Conservation (phyloP, 1,284 basidiomycete genomes). For the Meripilus lineatus region DNA sequence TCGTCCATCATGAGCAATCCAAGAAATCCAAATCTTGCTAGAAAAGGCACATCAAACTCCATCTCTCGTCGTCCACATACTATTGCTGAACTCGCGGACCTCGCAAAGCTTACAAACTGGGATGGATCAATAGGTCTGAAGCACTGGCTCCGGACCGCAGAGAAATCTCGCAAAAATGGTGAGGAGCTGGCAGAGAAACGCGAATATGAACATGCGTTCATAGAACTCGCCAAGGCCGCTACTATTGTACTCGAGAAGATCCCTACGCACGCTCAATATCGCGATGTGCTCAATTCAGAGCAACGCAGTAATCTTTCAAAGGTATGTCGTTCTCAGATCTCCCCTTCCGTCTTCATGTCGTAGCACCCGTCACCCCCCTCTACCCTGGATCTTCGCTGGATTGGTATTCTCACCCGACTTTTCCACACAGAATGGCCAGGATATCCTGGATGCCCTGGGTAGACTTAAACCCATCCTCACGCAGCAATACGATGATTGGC, state of each 20-base stretch:
- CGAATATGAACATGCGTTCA: constrained; percentile 53
- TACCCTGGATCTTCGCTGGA: background rate
- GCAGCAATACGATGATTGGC: constrained; percentile 33
- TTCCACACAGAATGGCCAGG: constrained; percentile 58
- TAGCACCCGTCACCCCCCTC: constrained; percentile 5
- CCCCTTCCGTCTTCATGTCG: background rate
- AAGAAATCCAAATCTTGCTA: too few species aligned
- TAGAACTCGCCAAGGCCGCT: constrained; percentile 55
- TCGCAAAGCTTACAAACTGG: constrained; percentile 42
- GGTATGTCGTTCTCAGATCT: constrained; percentile 35
- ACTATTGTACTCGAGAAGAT: constrained; percentile 61
- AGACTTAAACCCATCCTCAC: constrained; percentile 33
- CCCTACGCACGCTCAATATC: constrained; percentile 51
- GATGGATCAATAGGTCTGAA: constrained; percentile 45
- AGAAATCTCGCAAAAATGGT: constrained; percentile 45
- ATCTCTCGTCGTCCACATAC: constrained; percentile 33
- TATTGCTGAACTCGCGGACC: constrained; percentile 52
- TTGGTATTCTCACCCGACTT: constrained; percentile 3
- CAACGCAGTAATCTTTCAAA: constrained; percentile 50
- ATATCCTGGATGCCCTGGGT: constrained; percentile 44
- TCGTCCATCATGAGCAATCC: too few species aligned
- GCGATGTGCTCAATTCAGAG: constrained; percentile 34
- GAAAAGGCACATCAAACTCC: too few species aligned
- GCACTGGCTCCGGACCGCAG: constrained; percentile 48
- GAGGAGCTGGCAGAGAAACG: constrained; percentile 36